These are phyloP conservation scores for Beauveria medogensis DNA, from an alignment of 2,329 filamentous ascomycete species.

Conservation along the genomic window DNA sequence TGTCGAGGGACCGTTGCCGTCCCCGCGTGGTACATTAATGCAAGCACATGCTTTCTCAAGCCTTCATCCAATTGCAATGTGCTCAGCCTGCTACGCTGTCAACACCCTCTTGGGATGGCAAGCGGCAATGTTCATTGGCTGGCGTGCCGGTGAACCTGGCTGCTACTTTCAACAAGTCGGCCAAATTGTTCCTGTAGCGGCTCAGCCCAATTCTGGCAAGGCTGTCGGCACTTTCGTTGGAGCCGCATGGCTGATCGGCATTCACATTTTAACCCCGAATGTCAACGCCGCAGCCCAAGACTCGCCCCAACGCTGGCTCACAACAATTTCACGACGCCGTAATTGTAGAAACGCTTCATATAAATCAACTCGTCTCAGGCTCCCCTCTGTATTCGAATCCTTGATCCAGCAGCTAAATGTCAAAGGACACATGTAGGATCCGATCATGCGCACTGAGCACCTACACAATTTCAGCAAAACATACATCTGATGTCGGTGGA, in stretches of 20 bases:
- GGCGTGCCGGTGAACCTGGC: background rate
- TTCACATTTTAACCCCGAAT: background rate
- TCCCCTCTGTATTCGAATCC: background rate
- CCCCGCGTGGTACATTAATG: too few species aligned
- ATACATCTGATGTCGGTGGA: background rate
- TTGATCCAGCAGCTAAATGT: background rate
- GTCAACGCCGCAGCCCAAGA: background rate
- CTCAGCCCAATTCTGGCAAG: background rate
- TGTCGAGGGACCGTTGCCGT: too few species aligned
- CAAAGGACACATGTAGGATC: background rate
- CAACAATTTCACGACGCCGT: background rate
- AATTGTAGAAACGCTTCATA: too few species aligned
- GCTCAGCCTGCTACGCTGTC: background rate
- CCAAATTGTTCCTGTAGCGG: background rate
- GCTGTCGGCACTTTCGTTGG: background rate
- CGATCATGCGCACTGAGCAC: background rate
- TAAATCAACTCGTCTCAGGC: background rate
- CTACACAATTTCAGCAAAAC: background rate
- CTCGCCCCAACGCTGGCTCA: too few species aligned
- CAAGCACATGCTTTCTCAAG: too few species aligned
- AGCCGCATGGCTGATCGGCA: background rate
- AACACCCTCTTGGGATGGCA: background rate
- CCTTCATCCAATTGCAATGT: background rate
- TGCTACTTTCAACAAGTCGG: background rate
- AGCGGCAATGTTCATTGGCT: background rate